Base-by-base conservation (phyloP, 2,329 filamentous ascomycete species). In the Botrytis hyacinthi region DNA sequence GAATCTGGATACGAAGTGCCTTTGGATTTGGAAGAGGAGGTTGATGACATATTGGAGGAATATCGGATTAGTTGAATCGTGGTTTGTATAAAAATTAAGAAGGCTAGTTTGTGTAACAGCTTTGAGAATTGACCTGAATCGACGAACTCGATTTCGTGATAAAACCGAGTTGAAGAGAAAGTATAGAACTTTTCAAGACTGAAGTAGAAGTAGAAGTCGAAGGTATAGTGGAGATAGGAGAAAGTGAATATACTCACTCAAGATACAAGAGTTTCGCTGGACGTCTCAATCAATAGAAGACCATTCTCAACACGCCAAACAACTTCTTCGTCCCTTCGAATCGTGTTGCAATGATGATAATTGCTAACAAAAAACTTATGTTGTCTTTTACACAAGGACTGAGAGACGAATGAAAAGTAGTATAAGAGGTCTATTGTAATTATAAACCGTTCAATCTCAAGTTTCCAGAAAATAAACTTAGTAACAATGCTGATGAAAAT, bases 381-480 rank as follows among this genome's bases (percentile, higher is more conserved):
- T 3, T n/a, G 0, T 0, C 48, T n/a, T 51, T 16, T 0, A 14
- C 16, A 12, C 26, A n/a, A 54, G 6, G 5, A 16, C 6, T n/a
- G 5, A n/a, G 48, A 54, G 16, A 7, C 0, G 5, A 54, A 40
- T 29, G 4, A 42, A n/a, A 22, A 37, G 35, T 29, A 9, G 18
- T 16, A 1, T 32, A 9, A 40, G 22, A 42, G 40, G 8, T 22
- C 32, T 40, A 8, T 12, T 22, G 18, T 8, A 40, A 37, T 32
- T 26, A 37, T 8, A 32, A 68, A 26, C 6, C 12, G 7, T 29
- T 26, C 6, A 35, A 42, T 57, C n/a, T 2, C 26, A 22, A 54
- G 26, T 7, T 42, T 57, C 5, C 20, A 6, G 26, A 42, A 46
- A 20, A 8, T 3, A 29, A 32, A 29, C 20, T 37, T 54, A 3